phyloP scores from a whole-genome alignment of 179 eudicot genomes.

The Silene coronaria region DNA sequence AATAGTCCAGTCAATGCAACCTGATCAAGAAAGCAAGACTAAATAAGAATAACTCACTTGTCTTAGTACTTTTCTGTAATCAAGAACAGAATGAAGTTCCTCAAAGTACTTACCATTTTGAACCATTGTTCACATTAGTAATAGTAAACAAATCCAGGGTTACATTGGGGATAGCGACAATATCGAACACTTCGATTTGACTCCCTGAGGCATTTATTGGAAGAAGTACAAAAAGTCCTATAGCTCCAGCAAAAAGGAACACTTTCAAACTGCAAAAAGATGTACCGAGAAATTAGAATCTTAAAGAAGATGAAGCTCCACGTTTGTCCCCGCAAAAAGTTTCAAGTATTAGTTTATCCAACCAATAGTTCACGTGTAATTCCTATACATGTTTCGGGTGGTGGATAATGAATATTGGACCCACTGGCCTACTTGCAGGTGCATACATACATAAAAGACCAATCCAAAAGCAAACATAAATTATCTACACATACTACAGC shows the following conservation, averaged over 20 bases:
- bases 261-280: slow-evolving; percentile 60
- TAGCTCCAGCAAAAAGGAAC: slow-evolving; percentile 55
- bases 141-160: slow-evolving; percentile 79
- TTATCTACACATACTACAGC: too few relatives aligned
- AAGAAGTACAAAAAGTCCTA: slow-evolving; percentile 77
- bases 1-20: background rate
- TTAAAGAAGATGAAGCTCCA: background rate
- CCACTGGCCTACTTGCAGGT: too few relatives aligned
- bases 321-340: too few relatives aligned
- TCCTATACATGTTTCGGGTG: too few relatives aligned
- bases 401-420: too few relatives aligned
- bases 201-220: slow-evolving; percentile 72
- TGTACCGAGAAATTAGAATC: slow-evolving; percentile 9
- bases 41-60: background rate
- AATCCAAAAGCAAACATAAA: too few relatives aligned
- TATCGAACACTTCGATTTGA: slow-evolving; percentile 59
- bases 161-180: slow-evolving; percentile 51
- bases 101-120: slow-evolving; percentile 52
- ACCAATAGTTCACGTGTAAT: too few relatives aligned
- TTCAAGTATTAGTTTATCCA: too few relatives aligned
- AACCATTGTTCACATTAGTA: slow-evolving; percentile 82
- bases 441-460: too few relatives aligned
- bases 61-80: background rate
- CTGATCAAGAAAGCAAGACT: background rate
- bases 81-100: background rate